Conservation (phyloP, 2,329 filamentous ascomycete genomes). For the Fusarium odoratissimum region DNA sequence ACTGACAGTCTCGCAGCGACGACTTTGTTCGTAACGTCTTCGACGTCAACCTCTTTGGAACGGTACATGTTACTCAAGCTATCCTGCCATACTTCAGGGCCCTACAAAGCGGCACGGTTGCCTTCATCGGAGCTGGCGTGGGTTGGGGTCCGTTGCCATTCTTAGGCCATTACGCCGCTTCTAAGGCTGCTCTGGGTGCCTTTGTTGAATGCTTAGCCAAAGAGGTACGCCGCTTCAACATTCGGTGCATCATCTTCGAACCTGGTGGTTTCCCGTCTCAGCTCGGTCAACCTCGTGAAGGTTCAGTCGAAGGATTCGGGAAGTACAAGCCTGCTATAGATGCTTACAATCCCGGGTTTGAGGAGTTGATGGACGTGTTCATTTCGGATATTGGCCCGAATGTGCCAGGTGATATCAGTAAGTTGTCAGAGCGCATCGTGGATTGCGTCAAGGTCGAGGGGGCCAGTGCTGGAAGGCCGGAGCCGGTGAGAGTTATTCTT, state of each 20-base stretch:
- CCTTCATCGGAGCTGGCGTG: slow-evolving; percentile 1
- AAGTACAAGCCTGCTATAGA: not conserved
- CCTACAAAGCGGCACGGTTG: not conserved
- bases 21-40: slow-evolving; percentile 4
- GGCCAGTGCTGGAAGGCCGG: not conserved
- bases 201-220: slow-evolving; percentile 3
- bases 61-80: not conserved
- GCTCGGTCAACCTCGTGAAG: not conserved
- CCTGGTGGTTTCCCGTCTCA: slow-evolving; percentile 11
- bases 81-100: slow-evolving; percentile 4
- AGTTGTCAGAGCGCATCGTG: slow-evolving; percentile 2
- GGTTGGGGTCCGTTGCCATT: slow-evolving; percentile 5
- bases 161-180: slow-evolving; percentile 8
- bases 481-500: slow-evolving; percentile 1
- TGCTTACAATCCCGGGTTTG: not conserved
- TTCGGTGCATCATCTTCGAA: not conserved
- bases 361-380: slow-evolving; percentile 8
- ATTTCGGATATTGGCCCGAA: not conserved
- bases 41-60: slow-evolving; percentile 9
- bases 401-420: not conserved
- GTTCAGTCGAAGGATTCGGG: slow-evolving; percentile 2
- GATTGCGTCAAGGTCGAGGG: not conserved
- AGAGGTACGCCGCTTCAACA: slow-evolving; percentile 1
- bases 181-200: slow-evolving; percentile 2
- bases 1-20: not conserved